A percentile compares a stretch with the other conserved stretches of the same genome.
Evolutionary conservation across 1,139 yeast genomes (phyloP).

Genomic region (Blastobotrys elegans): DNA sequence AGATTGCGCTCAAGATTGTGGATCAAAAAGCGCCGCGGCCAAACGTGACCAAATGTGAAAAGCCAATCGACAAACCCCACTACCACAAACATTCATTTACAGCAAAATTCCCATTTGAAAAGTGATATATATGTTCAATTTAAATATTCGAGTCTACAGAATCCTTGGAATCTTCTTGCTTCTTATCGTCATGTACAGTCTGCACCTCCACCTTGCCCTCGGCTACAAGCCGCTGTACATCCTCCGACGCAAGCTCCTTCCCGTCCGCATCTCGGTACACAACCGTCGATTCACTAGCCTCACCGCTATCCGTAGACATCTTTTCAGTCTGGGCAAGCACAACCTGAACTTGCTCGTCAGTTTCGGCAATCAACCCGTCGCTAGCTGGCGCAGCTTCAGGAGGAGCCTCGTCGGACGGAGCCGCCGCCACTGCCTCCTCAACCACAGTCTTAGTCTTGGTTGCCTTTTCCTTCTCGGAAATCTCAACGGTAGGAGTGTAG

Average conservation of each 20-base stretch:
- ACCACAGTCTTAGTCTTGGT: constrained; percentile 12
- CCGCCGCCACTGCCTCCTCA: constrained; percentile 16
- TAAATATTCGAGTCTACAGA: too few species aligned
- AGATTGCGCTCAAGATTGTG: background rate
- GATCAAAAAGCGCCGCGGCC: background rate
- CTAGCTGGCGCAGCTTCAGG: constrained; percentile 21
- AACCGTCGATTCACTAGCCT: constrained; percentile 18
- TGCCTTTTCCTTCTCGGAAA: constrained; percentile 9
- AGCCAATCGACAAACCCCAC: background rate
- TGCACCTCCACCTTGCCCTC: constrained; percentile 24
- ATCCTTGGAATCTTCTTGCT: too few species aligned
- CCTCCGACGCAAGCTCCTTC: constrained; percentile 29
- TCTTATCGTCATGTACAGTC: constrained; percentile 15
- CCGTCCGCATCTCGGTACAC: constrained; percentile 34
- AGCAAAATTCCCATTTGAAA: background rate
- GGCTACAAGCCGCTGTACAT: constrained; percentile 25
- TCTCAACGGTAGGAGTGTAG: constrained; percentile 8
- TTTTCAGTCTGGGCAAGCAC: constrained; percentile 9
- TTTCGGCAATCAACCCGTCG: constrained; percentile 19
- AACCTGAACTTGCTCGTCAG: constrained; percentile 13
- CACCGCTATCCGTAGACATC: constrained; percentile 9
- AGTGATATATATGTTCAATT: background rate
- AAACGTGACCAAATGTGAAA: background rate
- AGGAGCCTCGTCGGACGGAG: constrained; percentile 18
- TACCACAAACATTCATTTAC: background rate